Percentiles rank a stretch among this genome's conserved stretches.
Evolutionary conservation across 768 basidiomycete genomes (phyloP).

Genomic region (Hypholoma sublateritium): DNA sequence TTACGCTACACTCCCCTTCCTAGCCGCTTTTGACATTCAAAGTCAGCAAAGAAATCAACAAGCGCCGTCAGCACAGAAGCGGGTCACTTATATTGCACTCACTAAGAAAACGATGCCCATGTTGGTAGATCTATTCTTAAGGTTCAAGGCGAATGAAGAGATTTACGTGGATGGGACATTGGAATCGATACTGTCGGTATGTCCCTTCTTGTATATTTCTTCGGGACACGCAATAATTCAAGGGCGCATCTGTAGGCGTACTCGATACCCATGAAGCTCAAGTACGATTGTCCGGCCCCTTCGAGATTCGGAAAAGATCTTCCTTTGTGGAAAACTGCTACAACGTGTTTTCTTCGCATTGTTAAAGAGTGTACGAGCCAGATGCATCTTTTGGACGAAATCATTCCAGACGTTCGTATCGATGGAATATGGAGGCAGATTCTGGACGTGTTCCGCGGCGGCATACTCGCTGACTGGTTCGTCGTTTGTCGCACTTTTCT

Average conservation of each 20-base stretch:
- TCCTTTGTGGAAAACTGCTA: slow-evolving; percentile 97
- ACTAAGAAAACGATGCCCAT: slow-evolving; percentile 86
- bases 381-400: slow-evolving; percentile 52
- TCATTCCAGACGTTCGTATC: slow-evolving; percentile 58
- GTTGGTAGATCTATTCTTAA: slow-evolving; percentile 74
- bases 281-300: slow-evolving; percentile 90
- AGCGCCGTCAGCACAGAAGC: slow-evolving; percentile 51
- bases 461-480: slow-evolving; percentile 83
- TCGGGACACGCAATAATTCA: neutral
- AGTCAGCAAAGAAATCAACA: slow-evolving; percentile 37
- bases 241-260: slow-evolving; percentile 56
- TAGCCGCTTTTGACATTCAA: slow-evolving; percentile 70
- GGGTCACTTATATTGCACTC: slow-evolving; percentile 88
- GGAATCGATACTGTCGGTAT: slow-evolving; percentile 43
- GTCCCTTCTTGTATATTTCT: slow-evolving; percentile 43
- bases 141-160: slow-evolving; percentile 56
- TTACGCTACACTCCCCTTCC: slow-evolving; percentile 84
- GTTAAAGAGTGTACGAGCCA: slow-evolving; percentile 65
- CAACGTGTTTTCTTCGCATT: slow-evolving; percentile 69
- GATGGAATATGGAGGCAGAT: slow-evolving; percentile 87
- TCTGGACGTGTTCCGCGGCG: slow-evolving; percentile 79
- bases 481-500: slow-evolving; percentile 18
- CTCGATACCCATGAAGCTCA: slow-evolving; percentile 88
- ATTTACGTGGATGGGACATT: slow-evolving; percentile 83
- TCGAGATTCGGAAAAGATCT: slow-evolving; percentile 85